Evolutionary conservation across 352 stramenopile species (phyloP).

Genomic region (Globisporangium polare): DNA sequence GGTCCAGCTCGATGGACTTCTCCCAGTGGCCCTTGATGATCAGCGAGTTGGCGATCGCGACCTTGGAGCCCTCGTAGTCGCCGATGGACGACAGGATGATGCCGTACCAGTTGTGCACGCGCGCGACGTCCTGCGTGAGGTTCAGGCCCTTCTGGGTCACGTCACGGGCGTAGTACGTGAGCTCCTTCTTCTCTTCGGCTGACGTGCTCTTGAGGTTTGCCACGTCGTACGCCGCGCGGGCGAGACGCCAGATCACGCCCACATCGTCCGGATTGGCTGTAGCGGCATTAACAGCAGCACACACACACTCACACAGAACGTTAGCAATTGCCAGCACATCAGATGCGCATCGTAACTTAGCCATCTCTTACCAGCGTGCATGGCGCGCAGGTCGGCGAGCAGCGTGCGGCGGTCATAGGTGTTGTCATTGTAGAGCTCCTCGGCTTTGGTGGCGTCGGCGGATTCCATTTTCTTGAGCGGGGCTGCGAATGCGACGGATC

Average conservation of each 20-base stretch:
- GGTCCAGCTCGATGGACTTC: conserved; percentile 71
- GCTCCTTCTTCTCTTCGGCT: conserved; percentile 66
- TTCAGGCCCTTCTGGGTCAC: conserved; percentile 54
- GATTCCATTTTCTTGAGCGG: conserved; percentile 50
- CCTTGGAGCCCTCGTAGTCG: conserved; percentile 86
- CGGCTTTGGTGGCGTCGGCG: conserved; percentile 51
- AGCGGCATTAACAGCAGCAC: not conserved
- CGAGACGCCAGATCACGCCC: conserved; percentile 60
- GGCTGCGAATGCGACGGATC: conserved; percentile 14
- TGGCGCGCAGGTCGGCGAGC: conserved; percentile 54
- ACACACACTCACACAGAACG: not conserved
- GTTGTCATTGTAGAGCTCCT: conserved; percentile 81
- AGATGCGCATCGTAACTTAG: not conserved
- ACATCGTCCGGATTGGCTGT: conserved; percentile 46
- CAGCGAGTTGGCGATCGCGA: conserved; percentile 78
- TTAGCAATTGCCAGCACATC: not conserved
- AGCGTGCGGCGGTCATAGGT: conserved; percentile 68
- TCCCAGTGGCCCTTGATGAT: conserved; percentile 81
- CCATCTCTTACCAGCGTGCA: conserved; percentile 31
- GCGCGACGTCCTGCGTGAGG: conserved; percentile 47
- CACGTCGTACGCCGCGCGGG: conserved; percentile 64
- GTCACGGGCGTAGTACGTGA: conserved; percentile 64
- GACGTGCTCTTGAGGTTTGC: conserved; percentile 47
- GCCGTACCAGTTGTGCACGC: conserved; percentile 83
- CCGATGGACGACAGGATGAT: conserved; percentile 83